These are phyloP conservation scores for Solanum hybrid DNA, from an alignment of 305 asterid species.

Conservation along the genomic window DNA sequence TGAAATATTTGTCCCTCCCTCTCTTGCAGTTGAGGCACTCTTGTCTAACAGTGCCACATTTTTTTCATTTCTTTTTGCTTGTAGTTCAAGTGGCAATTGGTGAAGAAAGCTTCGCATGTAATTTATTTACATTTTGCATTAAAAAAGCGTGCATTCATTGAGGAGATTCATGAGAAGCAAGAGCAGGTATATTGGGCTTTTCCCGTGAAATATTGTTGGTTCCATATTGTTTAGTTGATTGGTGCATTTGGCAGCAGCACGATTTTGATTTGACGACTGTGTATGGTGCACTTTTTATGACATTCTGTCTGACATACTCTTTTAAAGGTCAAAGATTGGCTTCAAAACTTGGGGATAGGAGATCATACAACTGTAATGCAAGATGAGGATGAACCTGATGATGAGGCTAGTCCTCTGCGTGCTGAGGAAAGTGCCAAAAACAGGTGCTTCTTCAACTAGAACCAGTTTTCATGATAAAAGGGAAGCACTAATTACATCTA, in stretches of 20 bases:
- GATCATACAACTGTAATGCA: constrained; percentile 66
- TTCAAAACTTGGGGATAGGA: constrained; percentile 87
- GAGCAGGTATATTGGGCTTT: constrained; percentile 62
- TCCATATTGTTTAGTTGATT: background rate
- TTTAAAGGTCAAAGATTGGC: constrained; percentile 90
- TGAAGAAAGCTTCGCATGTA: constrained; percentile 89
- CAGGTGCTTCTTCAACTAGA: constrained; percentile 54
- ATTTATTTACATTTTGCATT: constrained; percentile 81
- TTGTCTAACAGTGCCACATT: background rate
- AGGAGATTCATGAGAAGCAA: constrained; percentile 96
- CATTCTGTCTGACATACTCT: constrained; percentile 8
- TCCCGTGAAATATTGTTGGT: background rate
- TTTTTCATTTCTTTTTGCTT: constrained; percentile 9
- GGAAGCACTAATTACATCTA: constrained; percentile 27
- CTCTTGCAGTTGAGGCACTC: background rate
- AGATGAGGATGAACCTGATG: constrained; percentile 86
- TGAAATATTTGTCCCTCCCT: background rate
- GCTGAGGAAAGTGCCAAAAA: constrained; percentile 55
- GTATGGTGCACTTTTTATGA: constrained; percentile 7
- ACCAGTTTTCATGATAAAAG: constrained; percentile 18
- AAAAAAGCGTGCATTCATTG: constrained; percentile 81
- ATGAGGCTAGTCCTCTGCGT: constrained; percentile 59
- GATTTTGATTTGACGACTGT: background rate
- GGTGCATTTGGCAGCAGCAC: background rate
- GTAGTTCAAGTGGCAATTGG: constrained; percentile 93